phyloP scores from a whole-genome alignment of 129 eudicot species.

The Flaveria robusta region DNA sequence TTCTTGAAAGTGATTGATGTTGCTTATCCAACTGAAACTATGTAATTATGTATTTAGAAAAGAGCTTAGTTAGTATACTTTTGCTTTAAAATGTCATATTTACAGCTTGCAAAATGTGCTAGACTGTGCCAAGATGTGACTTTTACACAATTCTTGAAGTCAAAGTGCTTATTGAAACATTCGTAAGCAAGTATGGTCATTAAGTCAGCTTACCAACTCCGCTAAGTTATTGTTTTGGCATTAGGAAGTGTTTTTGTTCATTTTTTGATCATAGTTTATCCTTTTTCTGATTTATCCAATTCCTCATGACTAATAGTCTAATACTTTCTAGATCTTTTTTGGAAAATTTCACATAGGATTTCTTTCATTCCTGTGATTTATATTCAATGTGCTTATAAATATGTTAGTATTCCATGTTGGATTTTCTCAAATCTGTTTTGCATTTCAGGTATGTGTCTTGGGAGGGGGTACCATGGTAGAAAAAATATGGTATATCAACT shows the following conservation, averaged over 20 bases:
- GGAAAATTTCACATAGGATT: background rate
- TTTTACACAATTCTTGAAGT: conserved; percentile 13
- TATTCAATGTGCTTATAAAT: background rate
- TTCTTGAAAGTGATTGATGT: conserved; percentile 9
- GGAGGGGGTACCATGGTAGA: background rate
- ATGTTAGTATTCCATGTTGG: background rate
- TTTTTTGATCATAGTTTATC: background rate
- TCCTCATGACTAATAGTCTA: background rate
- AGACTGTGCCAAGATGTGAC: conserved; percentile 3
- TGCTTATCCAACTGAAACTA: conserved; percentile 1
- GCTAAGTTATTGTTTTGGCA: background rate
- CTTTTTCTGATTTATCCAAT: background rate
- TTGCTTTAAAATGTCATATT: background rate
- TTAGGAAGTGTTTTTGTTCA: background rate
- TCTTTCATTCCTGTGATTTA: background rate
- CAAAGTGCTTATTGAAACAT: conserved; percentile 14
- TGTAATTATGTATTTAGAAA: conserved; percentile 10
- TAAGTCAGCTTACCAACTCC: background rate
- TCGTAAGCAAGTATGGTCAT: background rate
- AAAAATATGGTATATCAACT: background rate
- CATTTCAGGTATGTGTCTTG: background rate
- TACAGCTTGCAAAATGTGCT: conserved; percentile 6
- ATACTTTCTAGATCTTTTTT: background rate
- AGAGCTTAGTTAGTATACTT: conserved; percentile 10
- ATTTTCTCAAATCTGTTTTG: background rate